These are phyloP conservation scores for Stagonosporopsis cucurbitacearum DNA, from an alignment of 2,329 filamentous ascomycete genomes.

Conservation along the genomic window DNA sequence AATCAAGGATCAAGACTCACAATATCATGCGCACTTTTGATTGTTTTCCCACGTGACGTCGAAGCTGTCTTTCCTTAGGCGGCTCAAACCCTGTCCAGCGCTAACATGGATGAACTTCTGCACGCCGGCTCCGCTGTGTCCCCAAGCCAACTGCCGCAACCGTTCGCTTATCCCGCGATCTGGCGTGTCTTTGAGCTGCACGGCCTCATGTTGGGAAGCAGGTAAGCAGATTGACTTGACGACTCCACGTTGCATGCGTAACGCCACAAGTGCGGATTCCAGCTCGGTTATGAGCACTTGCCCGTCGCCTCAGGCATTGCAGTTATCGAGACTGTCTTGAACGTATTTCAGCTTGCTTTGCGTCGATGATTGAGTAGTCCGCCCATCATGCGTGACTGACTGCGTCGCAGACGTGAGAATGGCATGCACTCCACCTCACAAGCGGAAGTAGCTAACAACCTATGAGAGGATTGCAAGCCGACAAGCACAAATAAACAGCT, in stretches of 20 bases:
- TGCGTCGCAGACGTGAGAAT: too few relatives aligned
- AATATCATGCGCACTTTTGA: neutral
- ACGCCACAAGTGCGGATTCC: neutral
- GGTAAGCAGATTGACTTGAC: slow-evolving; percentile 5
- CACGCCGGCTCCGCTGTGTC: slow-evolving; percentile 10
- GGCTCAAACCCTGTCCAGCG: neutral
- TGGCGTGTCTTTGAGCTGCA: slow-evolving; percentile 1
- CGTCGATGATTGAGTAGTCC: too few relatives aligned
- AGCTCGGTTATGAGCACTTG: neutral
- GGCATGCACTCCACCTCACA: neutral
- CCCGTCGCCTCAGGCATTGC: too few relatives aligned
- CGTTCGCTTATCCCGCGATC: neutral
- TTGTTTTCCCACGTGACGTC: neutral
- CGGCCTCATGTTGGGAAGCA: neutral
- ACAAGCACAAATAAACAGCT: neutral
- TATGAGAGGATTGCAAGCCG: neutral
- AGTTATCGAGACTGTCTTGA: too few relatives aligned
- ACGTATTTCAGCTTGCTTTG: too few relatives aligned
- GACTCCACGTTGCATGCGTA: neutral
- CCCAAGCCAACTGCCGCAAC: slow-evolving; percentile 2
- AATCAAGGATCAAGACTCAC: slow-evolving; percentile 34
- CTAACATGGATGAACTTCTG: neutral
- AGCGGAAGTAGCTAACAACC: neutral
- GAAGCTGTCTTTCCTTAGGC: neutral
- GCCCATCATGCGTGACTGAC: too few relatives aligned